Conservation (phyloP, 139 green algal species). For the Coccomyxa sp. region DNA sequence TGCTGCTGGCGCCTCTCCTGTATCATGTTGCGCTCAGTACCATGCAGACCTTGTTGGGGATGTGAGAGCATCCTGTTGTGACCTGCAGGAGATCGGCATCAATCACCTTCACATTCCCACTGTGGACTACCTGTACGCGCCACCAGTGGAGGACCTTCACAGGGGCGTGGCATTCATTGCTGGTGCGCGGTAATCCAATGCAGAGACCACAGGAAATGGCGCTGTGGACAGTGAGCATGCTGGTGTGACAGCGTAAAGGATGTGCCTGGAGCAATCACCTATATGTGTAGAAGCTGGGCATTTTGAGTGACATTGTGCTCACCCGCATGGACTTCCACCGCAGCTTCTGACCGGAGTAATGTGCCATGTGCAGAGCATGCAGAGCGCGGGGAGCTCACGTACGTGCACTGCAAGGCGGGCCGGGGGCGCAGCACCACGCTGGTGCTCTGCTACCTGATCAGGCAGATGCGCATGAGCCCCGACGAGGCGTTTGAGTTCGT, state of each 20-base stretch:
- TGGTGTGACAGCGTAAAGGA: too few species aligned
- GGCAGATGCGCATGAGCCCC: not conserved
- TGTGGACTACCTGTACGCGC: conserved; percentile 25
- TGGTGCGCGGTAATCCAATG: not conserved
- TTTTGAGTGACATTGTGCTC: too few species aligned
- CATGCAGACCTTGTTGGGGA: not conserved
- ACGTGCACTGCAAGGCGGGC: conserved; percentile 28
- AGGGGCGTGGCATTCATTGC: conserved; percentile 15
- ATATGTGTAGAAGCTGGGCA: too few species aligned
- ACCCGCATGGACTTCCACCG: too few species aligned
- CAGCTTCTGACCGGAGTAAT: not conserved
- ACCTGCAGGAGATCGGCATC: conserved; percentile 12
- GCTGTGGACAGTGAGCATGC: not conserved
- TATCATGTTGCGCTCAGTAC: not conserved
- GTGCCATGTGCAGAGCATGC: conserved; percentile 3
- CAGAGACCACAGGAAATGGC: not conserved
- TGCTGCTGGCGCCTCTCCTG: not conserved
- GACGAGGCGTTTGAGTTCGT: conserved; percentile 11
- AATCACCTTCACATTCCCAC: conserved; percentile 21
- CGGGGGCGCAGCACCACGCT: conserved; percentile 16
- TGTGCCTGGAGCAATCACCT: too few species aligned
- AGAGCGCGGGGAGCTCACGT: not conserved
- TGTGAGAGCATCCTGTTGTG: not conserved
- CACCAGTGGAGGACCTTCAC: conserved; percentile 3
- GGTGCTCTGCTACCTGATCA: conserved; percentile 25